phyloP scores from a whole-genome alignment of 148 eudicot genomes.

The Hydrangea macrophylla region DNA sequence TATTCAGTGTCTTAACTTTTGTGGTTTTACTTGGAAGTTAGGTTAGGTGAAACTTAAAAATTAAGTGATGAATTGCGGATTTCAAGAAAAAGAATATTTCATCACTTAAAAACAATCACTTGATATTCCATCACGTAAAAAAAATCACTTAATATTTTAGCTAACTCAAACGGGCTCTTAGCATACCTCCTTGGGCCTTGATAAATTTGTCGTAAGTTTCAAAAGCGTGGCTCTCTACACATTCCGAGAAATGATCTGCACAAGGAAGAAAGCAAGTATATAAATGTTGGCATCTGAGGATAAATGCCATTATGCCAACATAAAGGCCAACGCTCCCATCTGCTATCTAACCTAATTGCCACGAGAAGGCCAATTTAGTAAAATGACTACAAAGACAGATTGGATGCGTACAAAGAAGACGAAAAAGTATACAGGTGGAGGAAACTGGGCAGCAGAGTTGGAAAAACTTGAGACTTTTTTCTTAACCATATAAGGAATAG shows the following conservation, averaged over 20 bases:
- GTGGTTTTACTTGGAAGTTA: not conserved
- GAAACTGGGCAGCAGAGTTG: not conserved
- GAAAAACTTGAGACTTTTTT: not conserved
- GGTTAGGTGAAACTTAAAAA: not conserved
- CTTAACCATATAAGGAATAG: not conserved
- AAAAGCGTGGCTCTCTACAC: conserved; percentile 89
- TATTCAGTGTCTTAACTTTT: not conserved
- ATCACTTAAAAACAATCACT: too few relatives aligned
- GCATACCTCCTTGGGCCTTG: conserved; percentile 78
- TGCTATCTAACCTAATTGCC: not conserved
- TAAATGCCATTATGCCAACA: not conserved
- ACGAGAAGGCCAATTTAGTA: not conserved
- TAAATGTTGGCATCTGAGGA: not conserved
- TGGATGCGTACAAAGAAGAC: too few relatives aligned
- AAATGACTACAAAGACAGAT: too few relatives aligned
- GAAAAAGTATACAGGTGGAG: not conserved
- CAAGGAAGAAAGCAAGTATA: conserved; percentile 9
- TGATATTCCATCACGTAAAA: too few relatives aligned
- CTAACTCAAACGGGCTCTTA: too few relatives aligned
- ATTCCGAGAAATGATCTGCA: conserved; percentile 99
- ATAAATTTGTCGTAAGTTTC: conserved; percentile 95
- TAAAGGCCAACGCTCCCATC: not conserved
- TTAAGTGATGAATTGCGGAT: too few relatives aligned
- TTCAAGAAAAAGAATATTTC: too few relatives aligned
- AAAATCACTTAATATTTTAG: too few relatives aligned